These are phyloP conservation scores for Colletotrichum caudatum DNA, from an alignment of 2,329 filamentous ascomycete species.

Conservation along the genomic window DNA sequence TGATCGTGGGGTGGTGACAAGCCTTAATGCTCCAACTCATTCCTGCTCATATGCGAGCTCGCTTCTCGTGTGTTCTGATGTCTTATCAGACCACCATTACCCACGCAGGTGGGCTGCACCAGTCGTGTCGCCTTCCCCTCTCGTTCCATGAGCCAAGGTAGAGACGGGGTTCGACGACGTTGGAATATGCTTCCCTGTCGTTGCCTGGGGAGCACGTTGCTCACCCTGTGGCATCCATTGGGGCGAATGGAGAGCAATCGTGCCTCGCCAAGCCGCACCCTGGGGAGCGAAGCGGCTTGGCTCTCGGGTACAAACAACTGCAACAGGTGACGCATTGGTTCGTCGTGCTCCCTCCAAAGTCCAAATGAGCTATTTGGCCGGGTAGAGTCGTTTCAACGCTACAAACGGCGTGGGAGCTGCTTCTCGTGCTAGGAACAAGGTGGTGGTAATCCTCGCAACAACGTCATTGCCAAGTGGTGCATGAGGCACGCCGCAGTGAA, in stretches of 20 bases:
- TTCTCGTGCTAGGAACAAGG: background rate
- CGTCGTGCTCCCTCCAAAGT: slow-evolving; percentile 1
- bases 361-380: background rate
- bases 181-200: slow-evolving; percentile 28
- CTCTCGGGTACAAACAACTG: slow-evolving; percentile 30
- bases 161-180: slow-evolving; percentile 9
- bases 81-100: slow-evolving; percentile 23
- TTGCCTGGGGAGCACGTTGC: slow-evolving; percentile 31
- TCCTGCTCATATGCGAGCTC: background rate
- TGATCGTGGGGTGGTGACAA: background rate
- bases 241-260: slow-evolving; percentile 10
- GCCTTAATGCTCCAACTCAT: background rate
- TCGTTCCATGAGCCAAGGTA: slow-evolving; percentile 15
- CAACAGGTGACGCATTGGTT: slow-evolving; percentile 29
- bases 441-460: background rate
- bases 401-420: slow-evolving; percentile 2
- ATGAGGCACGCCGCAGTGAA: background rate
- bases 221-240: slow-evolving; percentile 34
- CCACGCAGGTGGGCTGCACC: slow-evolving; percentile 32
- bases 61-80: background rate
- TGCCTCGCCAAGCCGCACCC: slow-evolving; percentile 27
- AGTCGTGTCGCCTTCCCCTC: slow-evolving; percentile 33
- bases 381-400: background rate
- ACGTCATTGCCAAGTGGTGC: slow-evolving; percentile 21
- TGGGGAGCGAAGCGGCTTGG: slow-evolving; percentile 30